Evolutionary conservation across 208 protist species (phyloP).

Genomic region (Acanthamoeba polyphaga): DNA sequence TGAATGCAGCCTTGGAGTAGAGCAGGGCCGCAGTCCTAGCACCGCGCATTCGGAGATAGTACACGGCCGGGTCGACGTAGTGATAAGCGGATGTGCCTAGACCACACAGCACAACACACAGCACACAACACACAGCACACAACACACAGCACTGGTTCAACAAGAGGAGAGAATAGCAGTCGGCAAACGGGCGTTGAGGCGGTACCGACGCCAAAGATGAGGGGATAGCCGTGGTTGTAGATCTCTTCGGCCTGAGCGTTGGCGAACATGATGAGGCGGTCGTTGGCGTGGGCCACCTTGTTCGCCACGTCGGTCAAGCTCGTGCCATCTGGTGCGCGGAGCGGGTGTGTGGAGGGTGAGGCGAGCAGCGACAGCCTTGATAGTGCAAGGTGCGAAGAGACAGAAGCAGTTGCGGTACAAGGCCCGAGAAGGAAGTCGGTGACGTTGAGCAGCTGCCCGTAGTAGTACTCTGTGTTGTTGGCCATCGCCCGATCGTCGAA

Average conservation of each 20-base stretch:
- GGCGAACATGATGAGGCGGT: conserved; percentile 13
- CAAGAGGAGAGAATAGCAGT: not conserved
- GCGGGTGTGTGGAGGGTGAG: not conserved
- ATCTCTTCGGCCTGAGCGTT: conserved; percentile 46
- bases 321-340: not conserved
- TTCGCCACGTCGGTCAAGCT: conserved; percentile 23
- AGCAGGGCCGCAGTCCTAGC: conserved; percentile 5
- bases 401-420: not conserved
- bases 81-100: conserved; percentile 25
- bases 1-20: conserved; percentile 4
- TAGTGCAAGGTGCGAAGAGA: not conserved
- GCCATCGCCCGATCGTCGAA: not conserved
- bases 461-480: conserved; percentile 10
- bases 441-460: conserved; percentile 17
- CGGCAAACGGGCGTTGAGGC: no score
- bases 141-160: not conserved
- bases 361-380: not conserved
- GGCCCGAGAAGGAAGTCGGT: conserved; percentile 9
- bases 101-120: no score
- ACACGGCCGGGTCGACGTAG: conserved; percentile 21
- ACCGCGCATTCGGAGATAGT: not conserved
- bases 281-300: not conserved
- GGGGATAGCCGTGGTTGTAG: conserved; percentile 39
- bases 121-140: no score
- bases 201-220: conserved; percentile 45